A percentile compares a stretch with the other conserved stretches of the same genome.
Evolutionary conservation across 2,329 filamentous ascomycete species (phyloP).

Genomic region (Nannizzia gypsea): DNA sequence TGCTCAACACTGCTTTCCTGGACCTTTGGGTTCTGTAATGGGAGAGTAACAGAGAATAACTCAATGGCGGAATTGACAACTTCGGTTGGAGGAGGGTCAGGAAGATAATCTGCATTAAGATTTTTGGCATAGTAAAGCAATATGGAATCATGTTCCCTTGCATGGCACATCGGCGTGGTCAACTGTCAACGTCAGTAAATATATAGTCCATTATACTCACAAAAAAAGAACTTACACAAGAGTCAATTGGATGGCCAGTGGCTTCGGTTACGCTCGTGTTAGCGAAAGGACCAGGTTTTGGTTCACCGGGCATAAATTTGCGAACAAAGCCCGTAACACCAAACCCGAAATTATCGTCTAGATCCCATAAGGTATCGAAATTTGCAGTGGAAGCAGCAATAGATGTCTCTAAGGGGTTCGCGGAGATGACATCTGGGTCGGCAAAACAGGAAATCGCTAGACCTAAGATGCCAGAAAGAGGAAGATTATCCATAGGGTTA

Average conservation of each 20-base stretch:
- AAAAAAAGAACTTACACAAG: conserved; percentile 27
- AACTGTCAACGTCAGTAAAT: conserved; percentile 25
- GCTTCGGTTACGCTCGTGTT: conserved; percentile 21
- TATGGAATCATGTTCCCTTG: conserved; percentile 80
- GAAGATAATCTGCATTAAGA: conserved; percentile 37
- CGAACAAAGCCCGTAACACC: conserved; percentile 77
- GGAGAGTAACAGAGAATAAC: conserved; percentile 81
- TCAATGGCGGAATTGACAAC: conserved; percentile 91
- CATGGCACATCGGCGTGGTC: conserved; percentile 59
- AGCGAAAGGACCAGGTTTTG: neutral
- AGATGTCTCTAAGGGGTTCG: conserved; percentile 70
- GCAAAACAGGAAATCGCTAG: conserved; percentile 85
- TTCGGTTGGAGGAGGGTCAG: conserved; percentile 78
- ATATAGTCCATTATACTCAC: neutral
- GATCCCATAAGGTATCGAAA: conserved; percentile 91
- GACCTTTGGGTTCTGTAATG: conserved; percentile 77
- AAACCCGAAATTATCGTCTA: conserved; percentile 88
- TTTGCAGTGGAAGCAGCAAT: conserved; percentile 82
- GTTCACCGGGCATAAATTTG: conserved; percentile 43
- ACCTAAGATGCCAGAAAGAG: conserved; percentile 84
- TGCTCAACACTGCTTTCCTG: conserved; percentile 95
- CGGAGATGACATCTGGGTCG: conserved; percentile 63
- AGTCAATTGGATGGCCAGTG: conserved; percentile 30
- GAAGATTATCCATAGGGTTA: conserved; percentile 69
- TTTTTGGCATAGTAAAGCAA: conserved; percentile 54